phyloP scores from a whole-genome alignment of 1,139 yeast species.

The Candida sp. region DNA sequence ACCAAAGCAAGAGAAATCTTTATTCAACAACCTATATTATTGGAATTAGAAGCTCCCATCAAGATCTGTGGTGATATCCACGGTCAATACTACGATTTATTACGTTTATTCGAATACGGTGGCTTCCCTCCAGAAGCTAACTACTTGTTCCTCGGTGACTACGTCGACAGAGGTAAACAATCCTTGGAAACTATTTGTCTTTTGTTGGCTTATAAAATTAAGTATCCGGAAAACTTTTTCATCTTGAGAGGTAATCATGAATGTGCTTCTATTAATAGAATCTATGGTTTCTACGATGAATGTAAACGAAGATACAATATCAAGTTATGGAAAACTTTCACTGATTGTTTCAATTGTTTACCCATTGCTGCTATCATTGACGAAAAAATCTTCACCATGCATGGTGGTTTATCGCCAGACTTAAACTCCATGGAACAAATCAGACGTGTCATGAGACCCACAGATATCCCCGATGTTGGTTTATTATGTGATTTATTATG shows the following conservation, averaged over 20 bases:
- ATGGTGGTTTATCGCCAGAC: constrained; percentile 97
- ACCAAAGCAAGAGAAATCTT: constrained; percentile 97
- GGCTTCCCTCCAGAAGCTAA: constrained; percentile 99
- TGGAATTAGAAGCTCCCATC: constrained; percentile 96
- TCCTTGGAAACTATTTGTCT: constrained; percentile 92
- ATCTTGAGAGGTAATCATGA: constrained; percentile 96
- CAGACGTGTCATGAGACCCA: constrained; percentile 97
- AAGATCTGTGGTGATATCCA: constrained; percentile 95
- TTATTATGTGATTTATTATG: constrained; percentile 92
- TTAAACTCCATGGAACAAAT: constrained; percentile 97
- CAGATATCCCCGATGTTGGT: constrained; percentile 97
- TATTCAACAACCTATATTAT: constrained; percentile 93
- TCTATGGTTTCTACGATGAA: constrained; percentile 96
- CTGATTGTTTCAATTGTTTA: constrained; percentile 96
- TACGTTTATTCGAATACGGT: constrained; percentile 94
- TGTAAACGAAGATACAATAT: constrained; percentile 97
- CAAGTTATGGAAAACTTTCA: constrained; percentile 96
- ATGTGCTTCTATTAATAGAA: constrained; percentile 95
- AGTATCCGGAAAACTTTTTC: constrained; percentile 96
- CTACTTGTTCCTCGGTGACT: constrained; percentile 92
- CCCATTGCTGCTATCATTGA: constrained; percentile 98
- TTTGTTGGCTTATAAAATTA: constrained; percentile 90
- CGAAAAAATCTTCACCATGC: constrained; percentile 98
- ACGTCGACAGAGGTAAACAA: constrained; percentile 98
- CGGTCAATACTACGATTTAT: constrained; percentile 94